phyloP scores from a whole-genome alignment of 169 alveolate genomes.

The Besnoitia besnoiti region DNA sequence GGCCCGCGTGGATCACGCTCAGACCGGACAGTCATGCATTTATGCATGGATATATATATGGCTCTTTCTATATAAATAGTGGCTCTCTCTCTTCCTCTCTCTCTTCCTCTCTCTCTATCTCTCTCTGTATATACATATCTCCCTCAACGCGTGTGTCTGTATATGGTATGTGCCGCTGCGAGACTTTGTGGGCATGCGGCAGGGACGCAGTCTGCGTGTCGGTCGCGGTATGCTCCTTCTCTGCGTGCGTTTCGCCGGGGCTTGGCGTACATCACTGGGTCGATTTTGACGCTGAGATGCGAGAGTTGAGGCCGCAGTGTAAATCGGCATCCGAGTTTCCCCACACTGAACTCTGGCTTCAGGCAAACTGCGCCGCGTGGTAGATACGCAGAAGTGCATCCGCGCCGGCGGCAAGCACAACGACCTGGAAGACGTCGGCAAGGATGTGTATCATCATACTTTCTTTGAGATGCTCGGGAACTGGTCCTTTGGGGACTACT shows the following conservation, averaged over 20 bases:
- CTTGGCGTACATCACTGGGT: no score
- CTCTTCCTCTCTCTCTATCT: background rate
- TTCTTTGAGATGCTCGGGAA: conserved; percentile 97
- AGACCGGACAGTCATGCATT: background rate
- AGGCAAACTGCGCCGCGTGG: conserved; percentile 85
- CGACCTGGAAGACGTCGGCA: conserved; percentile 94
- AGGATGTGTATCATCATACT: conserved; percentile 95
- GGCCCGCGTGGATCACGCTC: background rate
- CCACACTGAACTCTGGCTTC: no score
- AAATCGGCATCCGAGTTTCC: no score
- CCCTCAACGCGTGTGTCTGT: no score
- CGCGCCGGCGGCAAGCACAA: conserved; percentile 91
- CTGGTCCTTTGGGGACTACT: conserved; percentile 96
- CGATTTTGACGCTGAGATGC: no score
- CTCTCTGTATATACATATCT: background rate
- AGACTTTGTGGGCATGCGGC: no score
- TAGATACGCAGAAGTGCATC: conserved; percentile 94
- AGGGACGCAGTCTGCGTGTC: no score
- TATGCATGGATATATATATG: background rate
- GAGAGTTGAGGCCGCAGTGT: no score
- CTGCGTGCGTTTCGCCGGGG: no score
- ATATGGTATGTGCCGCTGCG: no score
- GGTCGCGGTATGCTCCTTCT: no score
- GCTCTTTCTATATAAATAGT: background rate
- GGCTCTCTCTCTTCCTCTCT: background rate